phyloP scores from a whole-genome alignment of 2,329 filamentous ascomycete species.

The Boeremia lycopersici region DNA sequence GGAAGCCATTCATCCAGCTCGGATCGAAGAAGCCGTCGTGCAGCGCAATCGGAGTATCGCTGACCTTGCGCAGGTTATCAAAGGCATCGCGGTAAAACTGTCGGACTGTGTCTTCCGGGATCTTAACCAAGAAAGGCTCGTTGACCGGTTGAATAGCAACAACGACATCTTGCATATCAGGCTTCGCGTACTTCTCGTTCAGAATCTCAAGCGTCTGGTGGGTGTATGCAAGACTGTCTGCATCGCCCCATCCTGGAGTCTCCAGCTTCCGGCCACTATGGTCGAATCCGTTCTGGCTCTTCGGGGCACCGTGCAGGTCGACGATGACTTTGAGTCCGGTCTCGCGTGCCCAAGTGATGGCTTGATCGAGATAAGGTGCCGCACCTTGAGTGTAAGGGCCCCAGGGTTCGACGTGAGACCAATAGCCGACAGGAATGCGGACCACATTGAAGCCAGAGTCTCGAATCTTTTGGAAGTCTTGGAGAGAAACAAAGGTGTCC shows the following conservation, averaged over 20 bases:
- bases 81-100: constrained; percentile 63
- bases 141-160: constrained; percentile 63
- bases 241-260: constrained; percentile 54
- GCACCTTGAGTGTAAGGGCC: constrained; percentile 59
- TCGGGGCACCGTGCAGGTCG: constrained; percentile 60
- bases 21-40: constrained; percentile 63
- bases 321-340: constrained; percentile 62
- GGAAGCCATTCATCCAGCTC: constrained; percentile 64
- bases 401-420: constrained; percentile 50
- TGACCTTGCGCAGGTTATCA: constrained; percentile 54
- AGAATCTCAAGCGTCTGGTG: constrained; percentile 63
- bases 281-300: constrained; percentile 67
- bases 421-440: constrained; percentile 64
- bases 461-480: constrained; percentile 62
- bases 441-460: constrained; percentile 64
- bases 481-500: constrained; percentile 56
- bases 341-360: constrained; percentile 61
- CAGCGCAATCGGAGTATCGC: constrained; percentile 58
- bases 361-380: constrained; percentile 60
- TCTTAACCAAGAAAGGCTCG: constrained; percentile 59
- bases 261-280: constrained; percentile 60
- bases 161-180: constrained; percentile 63
- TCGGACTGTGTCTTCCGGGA: constrained; percentile 54
- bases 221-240: constrained; percentile 56
- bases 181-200: constrained; percentile 61